Conservation (phyloP, 2,329 filamentous ascomycete species). For the Zasmidium angulare region DNA sequence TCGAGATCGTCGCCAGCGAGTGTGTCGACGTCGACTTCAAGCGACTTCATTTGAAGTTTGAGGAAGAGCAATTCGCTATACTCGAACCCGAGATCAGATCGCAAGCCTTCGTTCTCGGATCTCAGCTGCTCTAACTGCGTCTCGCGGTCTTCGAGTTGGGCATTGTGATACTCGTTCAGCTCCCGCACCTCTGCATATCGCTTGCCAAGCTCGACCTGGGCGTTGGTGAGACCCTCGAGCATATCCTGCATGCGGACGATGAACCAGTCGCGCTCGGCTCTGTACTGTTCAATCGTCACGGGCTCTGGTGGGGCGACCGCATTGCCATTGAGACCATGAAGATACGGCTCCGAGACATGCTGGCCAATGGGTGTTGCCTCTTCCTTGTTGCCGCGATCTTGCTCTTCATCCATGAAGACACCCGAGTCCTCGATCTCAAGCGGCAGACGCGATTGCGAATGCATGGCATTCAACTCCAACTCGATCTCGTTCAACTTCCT, state of each 20-base stretch:
- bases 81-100: slow-evolving; percentile 39
- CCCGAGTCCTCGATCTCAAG: slow-evolving; percentile 33
- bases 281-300: slow-evolving; percentile 20
- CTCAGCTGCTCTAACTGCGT: slow-evolving; percentile 33
- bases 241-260: slow-evolving; percentile 32
- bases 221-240: slow-evolving; percentile 30
- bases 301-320: slow-evolving; percentile 6
- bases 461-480: slow-evolving; percentile 28
- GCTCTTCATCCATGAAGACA: slow-evolving; percentile 32
- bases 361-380: slow-evolving; percentile 15
- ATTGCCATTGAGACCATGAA: slow-evolving; percentile 10
- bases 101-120: slow-evolving; percentile 39
- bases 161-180: slow-evolving; percentile 31
- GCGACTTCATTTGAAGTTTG: slow-evolving; percentile 39
- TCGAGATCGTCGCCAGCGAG: slow-evolving; percentile 17
- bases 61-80: slow-evolving; percentile 41
- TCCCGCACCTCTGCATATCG: slow-evolving; percentile 35
- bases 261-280: slow-evolving; percentile 26
- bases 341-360: slow-evolving; percentile 11
- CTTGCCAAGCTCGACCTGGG: slow-evolving; percentile 32
- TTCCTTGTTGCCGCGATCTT: slow-evolving; percentile 1
- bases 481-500: slow-evolving; percentile 36
- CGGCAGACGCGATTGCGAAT: slow-evolving; percentile 26
- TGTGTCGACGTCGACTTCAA: slow-evolving; percentile 36
- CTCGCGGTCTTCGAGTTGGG: slow-evolving; percentile 33